Percentiles rank a stretch among this genome's conserved stretches.
phyloP scores from a whole-genome alignment of 1,284 basidiomycete genomes.

The Boletellus deceptivus region DNA sequence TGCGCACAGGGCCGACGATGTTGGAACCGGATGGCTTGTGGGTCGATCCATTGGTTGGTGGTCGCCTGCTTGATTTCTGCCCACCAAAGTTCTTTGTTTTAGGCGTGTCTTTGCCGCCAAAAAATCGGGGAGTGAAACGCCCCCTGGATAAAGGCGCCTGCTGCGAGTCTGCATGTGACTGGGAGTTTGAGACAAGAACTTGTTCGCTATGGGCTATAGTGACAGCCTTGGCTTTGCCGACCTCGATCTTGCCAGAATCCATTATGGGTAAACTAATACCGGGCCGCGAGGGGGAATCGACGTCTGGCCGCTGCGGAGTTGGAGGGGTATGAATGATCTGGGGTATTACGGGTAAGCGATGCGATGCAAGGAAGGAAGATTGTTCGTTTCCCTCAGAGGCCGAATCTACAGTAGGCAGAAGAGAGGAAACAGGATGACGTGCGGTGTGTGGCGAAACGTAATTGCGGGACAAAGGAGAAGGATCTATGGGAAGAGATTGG shows the following conservation, averaged over 20 bases:
- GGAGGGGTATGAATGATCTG: conserved; percentile 44
- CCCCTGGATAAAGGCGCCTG: conserved; percentile 13
- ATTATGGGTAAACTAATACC: conserved; percentile 9
- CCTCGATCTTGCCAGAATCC: conserved; percentile 9
- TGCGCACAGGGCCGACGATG: conserved; percentile 16
- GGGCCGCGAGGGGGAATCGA: conserved; percentile 6
- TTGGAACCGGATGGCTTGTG: conserved; percentile 11
- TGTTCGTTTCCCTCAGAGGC: conserved; percentile 23
- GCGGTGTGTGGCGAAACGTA: conserved; percentile 11
- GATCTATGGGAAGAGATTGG: conserved; percentile 20
- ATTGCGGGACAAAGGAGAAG: conserved; percentile 15
- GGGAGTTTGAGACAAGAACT: conserved; percentile 26
- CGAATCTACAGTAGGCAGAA: conserved; percentile 29
- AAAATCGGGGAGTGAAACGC: conserved; percentile 33
- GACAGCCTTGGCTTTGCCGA: conserved; percentile 16
- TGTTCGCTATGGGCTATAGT: conserved; percentile 25
- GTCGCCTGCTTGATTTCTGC: conserved; percentile 16
- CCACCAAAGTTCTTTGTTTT: conserved; percentile 25
- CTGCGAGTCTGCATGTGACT: conserved; percentile 12
- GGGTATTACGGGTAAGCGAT: conserved; percentile 24
- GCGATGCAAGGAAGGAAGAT: conserved; percentile 10
- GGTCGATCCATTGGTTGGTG: conserved; percentile 2
- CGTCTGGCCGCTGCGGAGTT: conserved; percentile 37
- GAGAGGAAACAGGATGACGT: conserved; percentile 3
- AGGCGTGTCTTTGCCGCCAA: conserved; percentile 26